A percentile compares a stretch with the other conserved stretches of the same genome.
Evolutionary conservation across 164 flowering plant genomes (phyloP).

Genomic region (Piper betle): DNA sequence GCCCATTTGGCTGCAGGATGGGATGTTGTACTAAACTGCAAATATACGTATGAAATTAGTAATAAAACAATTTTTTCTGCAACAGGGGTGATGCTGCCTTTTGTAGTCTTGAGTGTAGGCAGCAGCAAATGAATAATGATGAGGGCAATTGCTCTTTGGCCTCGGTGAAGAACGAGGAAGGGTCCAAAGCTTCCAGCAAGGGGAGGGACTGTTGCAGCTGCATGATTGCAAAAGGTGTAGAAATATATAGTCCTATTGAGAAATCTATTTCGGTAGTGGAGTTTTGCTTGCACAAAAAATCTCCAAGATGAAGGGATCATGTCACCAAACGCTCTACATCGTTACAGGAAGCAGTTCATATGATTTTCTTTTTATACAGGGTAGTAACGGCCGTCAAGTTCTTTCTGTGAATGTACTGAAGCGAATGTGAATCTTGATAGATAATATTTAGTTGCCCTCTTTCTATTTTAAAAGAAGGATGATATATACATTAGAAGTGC

Average conservation of each 20-base stretch:
- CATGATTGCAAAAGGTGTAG: slow-evolving; percentile 8
- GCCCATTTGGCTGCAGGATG: too few species aligned
- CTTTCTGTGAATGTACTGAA: too few species aligned
- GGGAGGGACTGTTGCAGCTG: slow-evolving; percentile 27
- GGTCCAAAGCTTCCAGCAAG: slow-evolving; percentile 16
- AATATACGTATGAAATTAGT: too few species aligned
- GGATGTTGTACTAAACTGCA: too few species aligned
- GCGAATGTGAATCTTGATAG: too few species aligned
- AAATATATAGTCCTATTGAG: neutral
- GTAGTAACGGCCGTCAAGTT: too few species aligned
- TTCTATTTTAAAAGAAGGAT: too few species aligned
- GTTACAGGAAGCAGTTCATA: neutral
- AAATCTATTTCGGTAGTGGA: neutral
- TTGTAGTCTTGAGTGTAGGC: slow-evolving; percentile 57
- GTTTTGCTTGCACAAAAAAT: neutral
- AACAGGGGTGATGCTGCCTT: slow-evolving; percentile 52
- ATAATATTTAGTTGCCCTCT: too few species aligned
- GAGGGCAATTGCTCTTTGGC: slow-evolving; percentile 36
- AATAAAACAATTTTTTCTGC: too few species aligned
- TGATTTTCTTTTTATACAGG: too few species aligned
- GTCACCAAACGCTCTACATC: neutral
- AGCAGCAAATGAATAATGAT: slow-evolving; percentile 45
- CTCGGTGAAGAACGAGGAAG: slow-evolving; percentile 21
- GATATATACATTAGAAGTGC: too few species aligned
- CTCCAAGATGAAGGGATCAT: neutral